Percentiles rank a stretch among this genome's conserved stretches.
phyloP scores from a whole-genome alignment of 352 stramenopile species.

The Phytopythium boreale region DNA sequence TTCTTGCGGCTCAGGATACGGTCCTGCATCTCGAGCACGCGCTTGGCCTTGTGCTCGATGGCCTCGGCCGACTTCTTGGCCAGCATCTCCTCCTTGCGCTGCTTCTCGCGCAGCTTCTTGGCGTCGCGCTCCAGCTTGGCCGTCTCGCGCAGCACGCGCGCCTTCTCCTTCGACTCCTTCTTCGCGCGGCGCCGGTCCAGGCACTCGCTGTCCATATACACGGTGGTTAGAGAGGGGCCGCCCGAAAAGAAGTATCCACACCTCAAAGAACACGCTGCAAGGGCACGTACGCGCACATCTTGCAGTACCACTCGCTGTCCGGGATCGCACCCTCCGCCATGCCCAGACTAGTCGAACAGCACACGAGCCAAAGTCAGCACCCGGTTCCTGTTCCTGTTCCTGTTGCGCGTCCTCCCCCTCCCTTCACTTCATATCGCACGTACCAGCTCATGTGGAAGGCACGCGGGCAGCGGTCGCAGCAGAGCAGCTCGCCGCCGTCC shows the following conservation, averaged over 20 bases:
- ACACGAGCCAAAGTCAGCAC: background rate
- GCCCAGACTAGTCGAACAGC: slow-evolving; percentile 42
- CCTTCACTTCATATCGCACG: background rate
- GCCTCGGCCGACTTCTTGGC: slow-evolving; percentile 75
- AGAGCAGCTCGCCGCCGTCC: slow-evolving; percentile 85
- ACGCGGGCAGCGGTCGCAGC: slow-evolving; percentile 90
- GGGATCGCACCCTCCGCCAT: slow-evolving; percentile 78
- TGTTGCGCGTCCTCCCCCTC: too few relatives aligned
- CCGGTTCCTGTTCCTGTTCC: background rate
- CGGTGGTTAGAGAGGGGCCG: background rate
- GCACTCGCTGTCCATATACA: slow-evolving; percentile 42
- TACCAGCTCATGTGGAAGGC: slow-evolving; percentile 92
- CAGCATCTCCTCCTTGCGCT: slow-evolving; percentile 70
- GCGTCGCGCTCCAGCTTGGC: slow-evolving; percentile 81
- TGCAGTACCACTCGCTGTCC: slow-evolving; percentile 86
- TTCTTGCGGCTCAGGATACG: slow-evolving; percentile 85
- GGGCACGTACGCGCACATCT: slow-evolving; percentile 76
- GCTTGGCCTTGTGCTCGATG: slow-evolving; percentile 81
- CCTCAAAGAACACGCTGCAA: too few relatives aligned
- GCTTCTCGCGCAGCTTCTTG: slow-evolving; percentile 50
- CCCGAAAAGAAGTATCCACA: too few relatives aligned
- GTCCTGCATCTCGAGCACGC: slow-evolving; percentile 86
- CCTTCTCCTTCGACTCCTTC: slow-evolving; percentile 74
- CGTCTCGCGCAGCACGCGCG: slow-evolving; percentile 70
- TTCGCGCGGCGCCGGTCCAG: slow-evolving; percentile 76